Base-by-base conservation (phyloP, 177 flowering plant species). In the Vitis hybrid region DNA sequence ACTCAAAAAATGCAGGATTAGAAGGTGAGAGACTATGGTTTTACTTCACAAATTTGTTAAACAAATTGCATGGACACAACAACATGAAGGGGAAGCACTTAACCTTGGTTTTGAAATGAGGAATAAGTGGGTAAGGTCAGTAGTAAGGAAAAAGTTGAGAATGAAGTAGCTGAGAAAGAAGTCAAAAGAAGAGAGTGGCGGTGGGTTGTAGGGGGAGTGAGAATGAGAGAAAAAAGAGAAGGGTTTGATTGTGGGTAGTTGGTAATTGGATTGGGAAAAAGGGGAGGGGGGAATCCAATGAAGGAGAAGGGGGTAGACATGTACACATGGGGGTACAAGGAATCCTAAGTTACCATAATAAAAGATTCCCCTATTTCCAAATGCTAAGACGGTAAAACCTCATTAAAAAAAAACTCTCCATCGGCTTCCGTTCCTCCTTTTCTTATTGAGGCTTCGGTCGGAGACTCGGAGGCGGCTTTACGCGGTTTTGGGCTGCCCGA, bases 401-500 rank as follows among this genome's bases (percentile, higher is more conserved):
- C 5, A 2, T 7, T 29, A 39, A 6, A 14, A 18, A 12, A 56
- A 56, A 60, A 6, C 22, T 66, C 33, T 51, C 31, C 70, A 69
- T 69, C 67, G 70, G 65, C 65, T 66, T 75, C 62, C 64, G 70
- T 50, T 33, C 55, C 70, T 15, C 52, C 60, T 56, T 56, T 12
- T 5, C 31, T n/a, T 29, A 14, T 19, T 18, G n/a, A 14, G 70
- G 64, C 66, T 31, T 21, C 62, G n/a, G 16, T 53, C 56, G 56
- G 5, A 21, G 29, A 18, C 3, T 22, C 10, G 26, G 10, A 9
- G 15, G 22, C 21, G 66, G 3, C 53, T 49, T 60, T 6, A 76
- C 79, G 76, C 76, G 79, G 70, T 66, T 77, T 68, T 16, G 48
- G 26, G 12, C 73, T 77, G 71, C 74, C 80, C 74, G 69, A 26